Base-by-base conservation (phyloP, 2,329 filamentous ascomycete species). In the Cladosporium sphaerospermum region DNA sequence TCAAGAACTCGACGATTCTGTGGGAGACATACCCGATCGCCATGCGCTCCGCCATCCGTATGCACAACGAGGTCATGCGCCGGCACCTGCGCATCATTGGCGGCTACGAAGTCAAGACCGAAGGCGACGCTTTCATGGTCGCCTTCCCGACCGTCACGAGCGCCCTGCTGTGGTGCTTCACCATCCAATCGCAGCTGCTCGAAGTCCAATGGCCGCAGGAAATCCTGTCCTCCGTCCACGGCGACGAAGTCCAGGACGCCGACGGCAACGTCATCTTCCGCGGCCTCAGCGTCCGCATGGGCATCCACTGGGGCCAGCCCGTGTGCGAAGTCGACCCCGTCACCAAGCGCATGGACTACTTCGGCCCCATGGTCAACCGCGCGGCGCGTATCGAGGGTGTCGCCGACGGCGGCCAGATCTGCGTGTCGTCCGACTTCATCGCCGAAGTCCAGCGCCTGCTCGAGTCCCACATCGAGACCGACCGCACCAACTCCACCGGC, bases 71-170 rank as follows among this genome's bases (percentile, higher is more conserved):
- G 64, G 83, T 96, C 43, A 95, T 99, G 86, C 86, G 93, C 60
- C 82, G 93, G 53, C 92, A 97, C 67, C 76, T 99, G 61, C 85
- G 93, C 47, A 86, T 91, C 58, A 95, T 96, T 62, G 93, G 93
- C 65, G 93, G 93, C 1, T 99, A 96, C 66, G 93, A 99, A 73
- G 93, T 99, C 70, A 99, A 99, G 78, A 99, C 93, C 14, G 93
- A 99, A 88, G 93, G 93, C 61, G 93, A 99, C 72, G 93, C 93
- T 8, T 99, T 99, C 66, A 97, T 99, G 91, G 93, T 99, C 32
- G 95, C 92, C 9, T 99, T 99, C 71, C 89, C 91, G 1, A 97
- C 93, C 0, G 90, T 93, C 2, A 97, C 93, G 1, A 93, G 91
- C 8, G 93, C 93, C 4, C 74, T 99, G 45, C 78, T 99, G 7